Evolutionary conservation across 2,329 filamentous ascomycete genomes (phyloP).

Genomic region (Claviceps arundinis): DNA sequence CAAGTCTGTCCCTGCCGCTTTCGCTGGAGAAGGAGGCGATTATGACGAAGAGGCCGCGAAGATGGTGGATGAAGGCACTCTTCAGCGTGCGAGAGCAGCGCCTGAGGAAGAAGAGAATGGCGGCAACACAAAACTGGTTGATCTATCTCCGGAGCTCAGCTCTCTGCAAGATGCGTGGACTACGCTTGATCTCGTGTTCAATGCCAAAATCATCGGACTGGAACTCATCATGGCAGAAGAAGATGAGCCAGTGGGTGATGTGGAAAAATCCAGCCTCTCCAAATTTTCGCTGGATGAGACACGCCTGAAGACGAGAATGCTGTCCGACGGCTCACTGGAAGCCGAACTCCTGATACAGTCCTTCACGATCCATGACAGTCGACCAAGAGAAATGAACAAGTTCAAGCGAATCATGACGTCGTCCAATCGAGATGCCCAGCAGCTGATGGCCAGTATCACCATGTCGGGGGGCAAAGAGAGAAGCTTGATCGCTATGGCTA

Average conservation of each 20-base stretch:
- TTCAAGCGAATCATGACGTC: slow-evolving; percentile 98
- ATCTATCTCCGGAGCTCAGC: slow-evolving; percentile 58
- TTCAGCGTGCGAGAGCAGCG: slow-evolving; percentile 33
- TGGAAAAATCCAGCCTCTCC: slow-evolving; percentile 72
- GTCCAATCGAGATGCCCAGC: slow-evolving; percentile 86
- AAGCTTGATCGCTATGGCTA: slow-evolving; percentile 79
- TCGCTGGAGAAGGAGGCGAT: slow-evolving; percentile 54
- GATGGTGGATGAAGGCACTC: slow-evolving; percentile 50
- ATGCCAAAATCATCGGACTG: slow-evolving; percentile 73
- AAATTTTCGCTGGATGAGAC: slow-evolving; percentile 92
- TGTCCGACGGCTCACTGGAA: slow-evolving; percentile 82
- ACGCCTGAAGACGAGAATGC: slow-evolving; percentile 79
- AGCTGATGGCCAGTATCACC: slow-evolving; percentile 94
- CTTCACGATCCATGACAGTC: slow-evolving; percentile 87
- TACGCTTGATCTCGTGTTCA: slow-evolving; percentile 84
- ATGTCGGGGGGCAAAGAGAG: slow-evolving; percentile 76
- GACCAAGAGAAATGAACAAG: slow-evolving; percentile 81
- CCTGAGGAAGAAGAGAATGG: slow-evolving; percentile 17
- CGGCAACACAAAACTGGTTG: slow-evolving; percentile 29
- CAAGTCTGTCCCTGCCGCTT: slow-evolving; percentile 75
- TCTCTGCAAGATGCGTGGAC: slow-evolving; percentile 67
- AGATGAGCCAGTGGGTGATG: slow-evolving; percentile 62
- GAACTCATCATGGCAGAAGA: slow-evolving; percentile 72
- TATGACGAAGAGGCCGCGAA: slow-evolving; percentile 61
- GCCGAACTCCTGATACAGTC: slow-evolving; percentile 87